Base-by-base conservation (phyloP, 2,329 filamentous ascomycete species). In the Aspergillus sp. region DNA sequence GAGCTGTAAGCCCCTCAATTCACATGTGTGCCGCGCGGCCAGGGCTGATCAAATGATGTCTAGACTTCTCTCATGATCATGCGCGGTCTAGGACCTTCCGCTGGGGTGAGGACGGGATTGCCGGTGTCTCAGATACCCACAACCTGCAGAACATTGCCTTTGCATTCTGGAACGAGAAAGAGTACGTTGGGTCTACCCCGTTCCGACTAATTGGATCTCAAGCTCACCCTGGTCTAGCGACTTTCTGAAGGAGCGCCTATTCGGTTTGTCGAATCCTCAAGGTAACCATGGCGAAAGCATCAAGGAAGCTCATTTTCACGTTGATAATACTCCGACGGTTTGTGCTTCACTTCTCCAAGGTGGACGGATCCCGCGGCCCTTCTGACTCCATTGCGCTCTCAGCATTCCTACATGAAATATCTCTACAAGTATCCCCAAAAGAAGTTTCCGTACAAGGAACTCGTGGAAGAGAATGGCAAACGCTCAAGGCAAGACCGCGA, bases 401-500 rank as follows among this genome's bases (percentile, higher is more conserved):
- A 93, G 90, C 93, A 97, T 78, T 96, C 94, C 27, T 98, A 98
- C 82, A 98, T 98, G 94, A 98, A 98, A 77, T 96, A 88, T 73
- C 88, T 98, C 67, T 98, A 98, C 85, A 98, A 98, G 78, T 96
- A 97, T 70, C 95, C 95, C 0, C 94, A 98, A 78, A 86, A 85
- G 70, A 87, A 89, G 64, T 98, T 98, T 71, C 95, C 94, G 2
- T 98, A 98, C 81, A 84, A 97, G 75, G 88, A 96, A 66, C 82
- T 98, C 50, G 81, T 96, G 66, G 82, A 91, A 65, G 91, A 96
- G 72, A 98, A 96, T 73, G 92, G 88, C 47, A 86, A 83, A 66
- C 86, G 93, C 65, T 84, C 84, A 58, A 91, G 89, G 75, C 75
- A 87, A 68, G 93, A 97, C 64, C 86, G 86, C 51, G 94, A 98